Base-by-base conservation (phyloP, 2,329 filamentous ascomycete species). In the Fusarium mangiferae region DNA sequence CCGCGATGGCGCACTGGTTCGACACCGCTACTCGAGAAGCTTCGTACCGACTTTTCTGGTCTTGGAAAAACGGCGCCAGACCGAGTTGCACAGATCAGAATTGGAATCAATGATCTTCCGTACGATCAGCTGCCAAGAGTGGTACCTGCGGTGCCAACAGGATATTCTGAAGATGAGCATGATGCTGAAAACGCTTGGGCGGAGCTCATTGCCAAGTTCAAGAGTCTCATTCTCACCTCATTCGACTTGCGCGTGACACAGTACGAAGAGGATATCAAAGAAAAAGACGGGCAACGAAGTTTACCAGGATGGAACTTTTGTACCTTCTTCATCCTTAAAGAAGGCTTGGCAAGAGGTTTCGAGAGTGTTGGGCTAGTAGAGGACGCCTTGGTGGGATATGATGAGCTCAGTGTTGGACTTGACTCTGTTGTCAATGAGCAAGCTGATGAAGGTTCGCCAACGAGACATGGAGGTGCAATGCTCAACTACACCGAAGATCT, bases 271-370 rank as follows among this genome's bases (percentile, higher is more conserved):
- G 96, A 99, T 76, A 98, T 99, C 75, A 93, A 94, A 72, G 96
- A 98, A 81, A 96, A 95, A 79, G 96, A 98, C 77, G 90, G 92
- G 1, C 95, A 98, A 81, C 89, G 96, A 52, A 91, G 87, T 39
- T 84, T 99, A 24, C 96, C 96, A 0, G 96, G 96, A 1, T 99
- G 96, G 96, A 99, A 99, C 80, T 99, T 99, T 80, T 98, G 96
- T 83, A 99, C 96, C 0, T 99, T 99, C 81, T 99, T 99, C 81
- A 95, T 99, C 22, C 87, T 99, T 14, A 99, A 99, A 79, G 96
- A 99, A 82, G 96, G 96, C 0, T 85, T 99, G 41, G 96, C 96
- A 3, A 90, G 94, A 75, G 97, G 96, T 0, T 98, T 99, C 75
- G 97, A 99, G 82, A 98, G 94, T 80, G 95, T 98, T 7, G 97